phyloP scores from a whole-genome alignment of 495 filamentous ascomycete genomes.

The Annulohypoxylon bovei region DNA sequence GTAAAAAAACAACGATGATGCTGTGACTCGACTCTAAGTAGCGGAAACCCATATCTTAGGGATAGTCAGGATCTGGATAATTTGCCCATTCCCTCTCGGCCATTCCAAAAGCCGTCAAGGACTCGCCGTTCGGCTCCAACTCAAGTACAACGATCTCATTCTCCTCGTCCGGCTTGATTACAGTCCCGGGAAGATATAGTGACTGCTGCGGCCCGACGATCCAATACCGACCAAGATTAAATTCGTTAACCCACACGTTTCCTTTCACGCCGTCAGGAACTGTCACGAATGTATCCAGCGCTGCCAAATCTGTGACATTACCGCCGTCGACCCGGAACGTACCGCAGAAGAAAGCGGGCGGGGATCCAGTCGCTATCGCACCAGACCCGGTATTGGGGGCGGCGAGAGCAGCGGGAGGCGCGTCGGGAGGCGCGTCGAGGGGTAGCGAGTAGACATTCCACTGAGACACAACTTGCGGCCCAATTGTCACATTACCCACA shows the following conservation, averaged over 20 bases:
- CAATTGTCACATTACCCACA: constrained; percentile 56
- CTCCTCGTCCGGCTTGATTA: constrained; percentile 36
- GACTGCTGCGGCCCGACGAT: constrained; percentile 59
- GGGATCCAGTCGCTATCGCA: constrained; percentile 17
- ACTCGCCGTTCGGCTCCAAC: constrained; percentile 50
- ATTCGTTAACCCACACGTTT: constrained; percentile 58
- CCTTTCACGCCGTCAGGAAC: constrained; percentile 57
- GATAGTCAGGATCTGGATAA: constrained; percentile 55
- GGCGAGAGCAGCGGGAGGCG: constrained; percentile 25
- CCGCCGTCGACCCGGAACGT: constrained; percentile 42
- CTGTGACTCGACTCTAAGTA: no score
- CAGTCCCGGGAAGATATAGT: constrained; percentile 54
- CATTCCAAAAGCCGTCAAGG: constrained; percentile 46
- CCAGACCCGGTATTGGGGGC: neutral
- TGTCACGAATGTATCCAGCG: constrained; percentile 54
- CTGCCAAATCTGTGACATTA: constrained; percentile 25
- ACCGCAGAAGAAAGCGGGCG: constrained; percentile 55
- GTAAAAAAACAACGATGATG: no score
- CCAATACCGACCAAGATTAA: constrained; percentile 60
- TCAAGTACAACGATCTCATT: constrained; percentile 57
- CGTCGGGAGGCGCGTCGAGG: constrained; percentile 40
- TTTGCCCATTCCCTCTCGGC: constrained; percentile 54
- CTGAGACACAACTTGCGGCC: constrained; percentile 38
- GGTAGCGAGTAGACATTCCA: constrained; percentile 56
- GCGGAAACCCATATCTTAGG: no score